phyloP scores from a whole-genome alignment of 208 protist genomes.

The Trypanosoma rangeli region DNA sequence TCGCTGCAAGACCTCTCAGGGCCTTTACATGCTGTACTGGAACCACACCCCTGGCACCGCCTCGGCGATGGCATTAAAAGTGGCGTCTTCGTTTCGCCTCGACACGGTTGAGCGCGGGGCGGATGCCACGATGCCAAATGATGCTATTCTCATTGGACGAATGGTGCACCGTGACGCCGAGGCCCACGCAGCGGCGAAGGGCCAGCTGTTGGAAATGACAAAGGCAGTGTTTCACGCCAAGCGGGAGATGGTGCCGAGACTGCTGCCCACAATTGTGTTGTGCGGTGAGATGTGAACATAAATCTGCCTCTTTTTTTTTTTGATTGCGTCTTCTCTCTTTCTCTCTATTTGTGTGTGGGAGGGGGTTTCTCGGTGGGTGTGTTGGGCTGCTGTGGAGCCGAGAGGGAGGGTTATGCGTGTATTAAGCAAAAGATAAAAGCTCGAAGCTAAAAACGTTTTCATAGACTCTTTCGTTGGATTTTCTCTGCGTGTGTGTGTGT shows the following conservation, averaged over 20 bases:
- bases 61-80: slow-evolving; percentile 2
- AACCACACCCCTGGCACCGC: slow-evolving; percentile 13
- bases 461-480: background rate
- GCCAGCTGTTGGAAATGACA: slow-evolving; percentile 22
- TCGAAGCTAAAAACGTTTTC: background rate
- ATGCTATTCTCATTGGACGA: slow-evolving; percentile 27
- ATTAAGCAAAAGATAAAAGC: background rate
- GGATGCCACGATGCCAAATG: slow-evolving; percentile 8
- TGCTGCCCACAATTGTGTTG: slow-evolving; percentile 25
- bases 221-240: slow-evolving; percentile 28
- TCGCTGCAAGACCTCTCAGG: slow-evolving; percentile 6
- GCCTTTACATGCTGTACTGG: slow-evolving; percentile 32
- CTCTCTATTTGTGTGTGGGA: no score
- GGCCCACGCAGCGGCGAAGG: background rate
- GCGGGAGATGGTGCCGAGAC: background rate
- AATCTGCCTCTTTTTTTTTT: background rate
- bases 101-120: slow-evolving; percentile 14
- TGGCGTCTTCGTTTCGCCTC: slow-evolving; percentile 32
- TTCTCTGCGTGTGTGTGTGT: background rate
- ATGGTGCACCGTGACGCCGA: slow-evolving; percentile 24
- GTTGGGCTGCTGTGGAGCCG: background rate
- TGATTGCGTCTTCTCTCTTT: background rate
- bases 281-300: slow-evolving; percentile 33
- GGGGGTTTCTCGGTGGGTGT: background rate
- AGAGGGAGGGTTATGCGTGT: background rate